phyloP scores from a whole-genome alignment of 78 protist species.

The Creolimax fragrantissima region DNA sequence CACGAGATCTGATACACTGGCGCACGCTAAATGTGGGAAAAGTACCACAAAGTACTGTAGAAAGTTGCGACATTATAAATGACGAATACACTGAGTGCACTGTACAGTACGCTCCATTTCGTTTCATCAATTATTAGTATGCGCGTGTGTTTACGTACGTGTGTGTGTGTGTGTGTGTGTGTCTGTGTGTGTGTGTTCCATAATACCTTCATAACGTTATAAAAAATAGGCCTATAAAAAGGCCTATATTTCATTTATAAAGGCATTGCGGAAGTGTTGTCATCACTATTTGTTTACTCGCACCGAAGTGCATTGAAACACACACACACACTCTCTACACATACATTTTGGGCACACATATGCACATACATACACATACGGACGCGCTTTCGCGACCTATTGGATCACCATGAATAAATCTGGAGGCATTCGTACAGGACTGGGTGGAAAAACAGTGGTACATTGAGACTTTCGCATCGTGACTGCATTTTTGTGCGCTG shows the following conservation, averaged over 20 bases:
- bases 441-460: background rate
- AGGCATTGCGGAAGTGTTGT: background rate
- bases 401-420: background rate
- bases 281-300: background rate
- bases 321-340: background rate
- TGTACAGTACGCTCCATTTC: too few relatives aligned
- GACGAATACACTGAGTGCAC: too few relatives aligned
- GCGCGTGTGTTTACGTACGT: background rate
- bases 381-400: too few relatives aligned
- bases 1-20: too few relatives aligned
- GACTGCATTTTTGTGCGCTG: background rate
- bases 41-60: too few relatives aligned
- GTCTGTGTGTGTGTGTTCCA: background rate
- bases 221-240: background rate
- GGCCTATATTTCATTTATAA: background rate
- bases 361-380: background rate
- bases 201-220: background rate
- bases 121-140: background rate
- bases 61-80: too few relatives aligned
- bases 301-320: background rate
- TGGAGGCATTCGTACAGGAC: background rate
- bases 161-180: background rate
- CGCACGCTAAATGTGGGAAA: too few relatives aligned
- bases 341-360: background rate
- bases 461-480: background rate